These are phyloP conservation scores for Ramaria sp. DNA, from an alignment of 768 basidiomycete species.

Conservation along the genomic window DNA sequence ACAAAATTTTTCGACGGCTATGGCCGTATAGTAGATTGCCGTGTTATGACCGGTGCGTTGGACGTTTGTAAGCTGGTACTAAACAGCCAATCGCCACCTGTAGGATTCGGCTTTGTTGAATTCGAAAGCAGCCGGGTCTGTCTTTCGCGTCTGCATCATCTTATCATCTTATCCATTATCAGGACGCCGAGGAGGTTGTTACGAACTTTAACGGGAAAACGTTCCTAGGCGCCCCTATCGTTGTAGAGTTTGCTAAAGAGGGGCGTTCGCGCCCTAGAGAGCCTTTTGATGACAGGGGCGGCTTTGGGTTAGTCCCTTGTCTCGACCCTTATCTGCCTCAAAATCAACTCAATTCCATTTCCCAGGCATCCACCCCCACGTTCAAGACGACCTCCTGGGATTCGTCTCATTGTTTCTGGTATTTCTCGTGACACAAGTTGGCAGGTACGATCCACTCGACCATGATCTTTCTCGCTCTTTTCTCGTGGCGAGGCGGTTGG, in stretches of 20 bases:
- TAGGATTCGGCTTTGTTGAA: slow-evolving; percentile 95
- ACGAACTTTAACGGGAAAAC: slow-evolving; percentile 77
- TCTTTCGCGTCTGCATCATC: neutral
- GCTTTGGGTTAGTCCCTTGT: slow-evolving; percentile 37
- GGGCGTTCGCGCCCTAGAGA: slow-evolving; percentile 70
- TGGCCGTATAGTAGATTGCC: slow-evolving; percentile 81
- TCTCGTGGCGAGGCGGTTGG: slow-evolving; percentile 15
- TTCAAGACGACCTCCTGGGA: slow-evolving; percentile 67
- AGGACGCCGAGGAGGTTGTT: slow-evolving; percentile 95
- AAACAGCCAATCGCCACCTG: neutral
- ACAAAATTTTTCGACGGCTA: slow-evolving; percentile 85
- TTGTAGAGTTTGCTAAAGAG: slow-evolving; percentile 95
- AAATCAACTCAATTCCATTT: slow-evolving; percentile 3
- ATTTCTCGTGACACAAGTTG: slow-evolving; percentile 93
- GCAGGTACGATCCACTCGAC: slow-evolving; percentile 71
- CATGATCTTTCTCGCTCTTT: slow-evolving; percentile 13
- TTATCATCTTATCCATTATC: neutral
- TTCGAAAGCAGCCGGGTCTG: slow-evolving; percentile 76
- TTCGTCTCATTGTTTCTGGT: slow-evolving; percentile 77
- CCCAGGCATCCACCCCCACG: slow-evolving; percentile 37
- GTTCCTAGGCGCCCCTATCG: slow-evolving; percentile 89
- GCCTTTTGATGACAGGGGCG: slow-evolving; percentile 44
- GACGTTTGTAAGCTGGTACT: neutral
- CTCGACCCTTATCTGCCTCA: no score
- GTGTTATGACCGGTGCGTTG: slow-evolving; percentile 83